phyloP scores from a whole-genome alignment of 2,329 filamentous ascomycete species.

The Ophiobolus disseminans region DNA sequence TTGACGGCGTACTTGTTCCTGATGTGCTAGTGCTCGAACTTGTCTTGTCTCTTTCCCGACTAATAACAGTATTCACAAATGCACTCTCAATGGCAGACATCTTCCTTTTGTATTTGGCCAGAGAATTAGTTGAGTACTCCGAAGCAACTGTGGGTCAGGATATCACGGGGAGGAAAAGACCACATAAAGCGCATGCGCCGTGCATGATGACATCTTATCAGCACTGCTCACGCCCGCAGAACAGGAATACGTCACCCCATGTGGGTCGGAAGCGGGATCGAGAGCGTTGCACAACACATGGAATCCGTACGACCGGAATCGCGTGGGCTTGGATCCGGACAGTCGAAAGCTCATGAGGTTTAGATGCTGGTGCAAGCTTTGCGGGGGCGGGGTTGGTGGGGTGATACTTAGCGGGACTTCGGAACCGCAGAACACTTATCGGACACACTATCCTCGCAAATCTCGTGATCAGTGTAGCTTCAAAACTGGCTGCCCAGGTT shows the following conservation, averaged over 20 bases:
- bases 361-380: slow-evolving; percentile 19
- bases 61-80: slow-evolving; percentile 38
- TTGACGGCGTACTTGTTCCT: slow-evolving; percentile 4
- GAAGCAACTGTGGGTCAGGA: not conserved
- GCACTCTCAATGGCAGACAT: slow-evolving; percentile 42
- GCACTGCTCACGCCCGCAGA: slow-evolving; percentile 7
- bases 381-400: slow-evolving; percentile 52
- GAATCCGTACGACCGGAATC: slow-evolving; percentile 14
- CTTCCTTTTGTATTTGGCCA: too few species aligned
- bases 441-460: too few species aligned
- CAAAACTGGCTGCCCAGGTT: slow-evolving; percentile 22
- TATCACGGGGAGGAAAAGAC: not conserved
- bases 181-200: not conserved
- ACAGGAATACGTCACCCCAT: slow-evolving; percentile 10
- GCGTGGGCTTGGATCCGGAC: not conserved
- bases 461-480: too few species aligned
- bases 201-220: not conserved
- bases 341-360: not conserved
- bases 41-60: slow-evolving; percentile 11
- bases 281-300: too few species aligned
- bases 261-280: slow-evolving; percentile 6
- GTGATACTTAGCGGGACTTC: slow-evolving; percentile 6
- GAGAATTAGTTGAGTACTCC: too few species aligned
- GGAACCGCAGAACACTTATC: too few species aligned
- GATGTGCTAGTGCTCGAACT: slow-evolving; percentile 8